A percentile compares a stretch with the other conserved stretches of the same genome.
These are phyloP conservation scores for Talaromyces nanjingensis DNA, from an alignment of 495 filamentous ascomycete species.

Conservation along the genomic window DNA sequence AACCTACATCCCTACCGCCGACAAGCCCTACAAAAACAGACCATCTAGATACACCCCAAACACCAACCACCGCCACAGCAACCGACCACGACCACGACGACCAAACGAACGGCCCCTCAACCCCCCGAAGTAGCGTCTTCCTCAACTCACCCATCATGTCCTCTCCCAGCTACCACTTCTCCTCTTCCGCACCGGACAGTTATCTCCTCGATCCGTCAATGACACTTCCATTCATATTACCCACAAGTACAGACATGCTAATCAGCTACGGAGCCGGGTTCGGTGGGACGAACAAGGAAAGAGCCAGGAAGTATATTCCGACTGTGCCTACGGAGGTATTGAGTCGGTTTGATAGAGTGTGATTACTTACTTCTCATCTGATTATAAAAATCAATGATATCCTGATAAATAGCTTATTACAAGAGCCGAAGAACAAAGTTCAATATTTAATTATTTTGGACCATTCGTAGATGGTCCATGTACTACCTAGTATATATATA, in stretches of 20 bases:
- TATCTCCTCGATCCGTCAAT: constrained; percentile 84
- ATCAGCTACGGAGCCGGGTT: constrained; percentile 92
- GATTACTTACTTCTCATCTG: not conserved
- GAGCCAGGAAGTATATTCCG: constrained; percentile 93
- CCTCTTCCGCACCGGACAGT: constrained; percentile 19
- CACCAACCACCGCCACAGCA: constrained; percentile 31
- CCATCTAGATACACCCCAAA: constrained; percentile 26
- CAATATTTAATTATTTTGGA: not conserved
- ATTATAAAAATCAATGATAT: not conserved
- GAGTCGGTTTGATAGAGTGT: constrained; percentile 69
- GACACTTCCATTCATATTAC: constrained; percentile 90
- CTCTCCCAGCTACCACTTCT: not conserved
- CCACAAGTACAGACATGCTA: constrained; percentile 95
- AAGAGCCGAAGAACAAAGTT: not conserved
- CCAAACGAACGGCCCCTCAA: constrained; percentile 36
- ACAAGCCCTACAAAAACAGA: constrained; percentile 37
- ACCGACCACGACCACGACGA: constrained; percentile 40
- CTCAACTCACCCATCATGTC: constrained; percentile 9
- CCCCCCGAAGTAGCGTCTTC: constrained; percentile 16
- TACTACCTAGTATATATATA: not conserved
- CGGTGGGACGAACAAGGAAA: constrained; percentile 83
- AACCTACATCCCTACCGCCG: constrained; percentile 23
- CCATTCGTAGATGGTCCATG: not conserved
- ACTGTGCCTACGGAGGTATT: constrained; percentile 92
- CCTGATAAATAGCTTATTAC: not conserved